phyloP scores from a whole-genome alignment of 495 filamentous ascomycete genomes.

The Talaromyces trachyspermus region DNA sequence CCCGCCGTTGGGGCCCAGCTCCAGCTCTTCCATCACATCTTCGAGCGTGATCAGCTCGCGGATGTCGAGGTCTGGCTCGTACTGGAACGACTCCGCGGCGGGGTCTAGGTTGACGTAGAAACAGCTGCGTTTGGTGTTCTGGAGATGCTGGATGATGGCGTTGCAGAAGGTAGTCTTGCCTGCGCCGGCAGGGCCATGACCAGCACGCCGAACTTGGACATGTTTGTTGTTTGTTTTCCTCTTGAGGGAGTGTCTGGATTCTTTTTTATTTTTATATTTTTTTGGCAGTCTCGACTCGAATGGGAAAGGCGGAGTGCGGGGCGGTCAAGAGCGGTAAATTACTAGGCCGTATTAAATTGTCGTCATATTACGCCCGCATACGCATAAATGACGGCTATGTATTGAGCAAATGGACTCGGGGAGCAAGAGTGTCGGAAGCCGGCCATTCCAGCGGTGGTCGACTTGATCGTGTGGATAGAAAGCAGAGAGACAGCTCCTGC shows the following conservation, averaged over 20 bases:
- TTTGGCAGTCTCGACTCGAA: background rate
- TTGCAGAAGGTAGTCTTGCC: constrained; percentile 96
- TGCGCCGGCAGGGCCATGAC: constrained; percentile 86
- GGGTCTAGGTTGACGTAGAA: constrained; percentile 99
- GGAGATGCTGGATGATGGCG: constrained; percentile 84
- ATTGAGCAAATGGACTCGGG: background rate
- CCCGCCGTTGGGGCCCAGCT: constrained; percentile 88
- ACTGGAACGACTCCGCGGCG: constrained; percentile 85
- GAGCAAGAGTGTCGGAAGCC: constrained; percentile 2
- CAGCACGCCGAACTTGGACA: constrained; percentile 93
- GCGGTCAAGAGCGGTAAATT: background rate
- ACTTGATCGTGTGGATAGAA: too few relatives aligned
- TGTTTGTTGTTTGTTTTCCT: constrained; percentile 24
- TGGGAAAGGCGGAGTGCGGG: constrained; percentile 5
- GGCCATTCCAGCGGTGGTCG: background rate
- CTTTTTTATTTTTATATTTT: background rate
- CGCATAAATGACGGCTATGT: background rate
- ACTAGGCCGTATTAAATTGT: background rate
- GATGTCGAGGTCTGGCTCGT: constrained; percentile 92
- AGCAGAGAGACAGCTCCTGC: too few relatives aligned
- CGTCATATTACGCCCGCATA: constrained; percentile 2
- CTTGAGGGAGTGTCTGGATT: too few relatives aligned
- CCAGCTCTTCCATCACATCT: constrained; percentile 98
- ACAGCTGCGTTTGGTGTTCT: constrained; percentile 78
- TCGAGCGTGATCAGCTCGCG: constrained; percentile 91